Percentiles rank a stretch among this genome's conserved stretches.
Conservation (phyloP, 2,329 filamentous ascomycete genomes). For the Cordyceps cicadae region DNA sequence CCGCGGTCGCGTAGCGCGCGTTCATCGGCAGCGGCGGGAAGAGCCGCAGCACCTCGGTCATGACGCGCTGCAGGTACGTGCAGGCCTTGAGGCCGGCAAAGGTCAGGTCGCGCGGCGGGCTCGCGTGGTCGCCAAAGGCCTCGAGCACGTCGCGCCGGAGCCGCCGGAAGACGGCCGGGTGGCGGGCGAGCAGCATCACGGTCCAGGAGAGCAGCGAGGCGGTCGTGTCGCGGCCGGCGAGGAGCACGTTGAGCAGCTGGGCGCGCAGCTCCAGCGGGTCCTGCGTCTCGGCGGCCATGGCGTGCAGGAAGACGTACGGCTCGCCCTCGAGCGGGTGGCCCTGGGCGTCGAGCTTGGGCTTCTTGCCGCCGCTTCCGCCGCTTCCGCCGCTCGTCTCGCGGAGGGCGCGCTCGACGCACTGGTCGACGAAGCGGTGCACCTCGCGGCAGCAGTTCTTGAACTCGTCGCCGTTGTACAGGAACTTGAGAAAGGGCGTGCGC, state of each 20-base stretch:
- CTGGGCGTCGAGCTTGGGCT: too few species aligned
- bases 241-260: conserved; percentile 30
- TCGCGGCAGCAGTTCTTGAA: conserved; percentile 55
- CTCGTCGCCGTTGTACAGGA: conserved; percentile 41
- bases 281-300: conserved; percentile 25
- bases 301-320: conserved; percentile 26
- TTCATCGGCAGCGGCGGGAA: conserved; percentile 38
- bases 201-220: conserved; percentile 41
- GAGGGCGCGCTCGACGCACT: conserved; percentile 53
- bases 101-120: conserved; percentile 20
- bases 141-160: conserved; percentile 33
- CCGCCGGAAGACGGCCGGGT: conserved; percentile 32
- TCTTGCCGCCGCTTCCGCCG: too few species aligned
- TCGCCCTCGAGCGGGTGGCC: conserved; percentile 1
- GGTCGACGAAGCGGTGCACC: conserved; percentile 60
- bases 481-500: conserved; percentile 34
- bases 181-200: conserved; percentile 27
- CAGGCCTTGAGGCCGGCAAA: conserved; percentile 18
- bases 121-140: conserved; percentile 40
- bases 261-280: conserved; percentile 20
- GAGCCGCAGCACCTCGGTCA: conserved; percentile 23
- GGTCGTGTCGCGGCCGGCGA: conserved; percentile 49
- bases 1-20: conserved; percentile 32
- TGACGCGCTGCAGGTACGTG: conserved; percentile 19
- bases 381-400: too few species aligned